A percentile compares a stretch with the other conserved stretches of the same genome.
phyloP scores from a whole-genome alignment of 2,329 filamentous ascomycete species.

The Ophidiomyces ophidiicola region DNA sequence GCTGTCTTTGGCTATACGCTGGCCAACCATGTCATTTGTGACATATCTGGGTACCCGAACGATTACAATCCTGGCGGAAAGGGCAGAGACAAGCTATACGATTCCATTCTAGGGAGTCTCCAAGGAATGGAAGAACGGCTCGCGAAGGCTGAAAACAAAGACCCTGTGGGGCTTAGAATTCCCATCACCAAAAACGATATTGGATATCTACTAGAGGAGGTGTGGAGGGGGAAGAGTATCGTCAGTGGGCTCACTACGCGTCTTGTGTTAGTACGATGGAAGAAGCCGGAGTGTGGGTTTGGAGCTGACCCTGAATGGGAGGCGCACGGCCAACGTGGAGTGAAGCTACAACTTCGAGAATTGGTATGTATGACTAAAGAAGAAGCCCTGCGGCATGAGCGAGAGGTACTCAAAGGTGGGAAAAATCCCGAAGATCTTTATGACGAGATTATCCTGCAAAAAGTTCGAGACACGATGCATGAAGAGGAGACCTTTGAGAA shows the following conservation, averaged over 20 bases:
- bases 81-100: conserved; percentile 81
- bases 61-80: conserved; percentile 72
- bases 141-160: conserved; percentile 41
- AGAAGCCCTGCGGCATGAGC: conserved; percentile 69
- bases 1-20: conserved; percentile 86
- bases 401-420: conserved; percentile 58
- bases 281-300: conserved; percentile 49
- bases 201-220: conserved; percentile 78
- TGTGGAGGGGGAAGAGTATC: conserved; percentile 70
- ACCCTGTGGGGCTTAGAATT: conserved; percentile 61
- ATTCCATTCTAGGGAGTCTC: conserved; percentile 61
- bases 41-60: conserved; percentile 64
- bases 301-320: conserved; percentile 49
- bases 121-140: conserved; percentile 71
- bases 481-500: conserved; percentile 51
- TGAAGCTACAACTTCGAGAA: conserved; percentile 55
- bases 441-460: conserved; percentile 50
- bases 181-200: conserved; percentile 70
- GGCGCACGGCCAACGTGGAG: conserved; percentile 59
- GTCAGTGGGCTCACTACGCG: conserved; percentile 72
- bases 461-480: conserved; percentile 53
- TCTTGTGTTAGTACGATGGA: conserved; percentile 70
- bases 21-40: conserved; percentile 84
- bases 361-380: conserved; percentile 90
- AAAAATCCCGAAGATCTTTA: conserved; percentile 63